phyloP scores from a whole-genome alignment of 192 early-diverging fungal genomes.

The Podila verticillata region DNA sequence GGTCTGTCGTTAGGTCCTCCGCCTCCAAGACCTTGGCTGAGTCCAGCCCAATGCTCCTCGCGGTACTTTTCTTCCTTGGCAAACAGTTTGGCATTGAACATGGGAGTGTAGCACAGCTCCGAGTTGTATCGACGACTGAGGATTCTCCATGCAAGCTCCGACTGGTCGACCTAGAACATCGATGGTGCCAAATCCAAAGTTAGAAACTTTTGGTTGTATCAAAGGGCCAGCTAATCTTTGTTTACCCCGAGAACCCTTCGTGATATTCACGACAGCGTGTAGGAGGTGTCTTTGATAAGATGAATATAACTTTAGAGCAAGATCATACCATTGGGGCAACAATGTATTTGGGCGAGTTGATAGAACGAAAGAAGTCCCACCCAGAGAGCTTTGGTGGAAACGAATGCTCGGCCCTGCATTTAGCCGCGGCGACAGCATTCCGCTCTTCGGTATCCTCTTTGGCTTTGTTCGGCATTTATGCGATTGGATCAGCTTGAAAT shows the following conservation, averaged over 20 bases:
- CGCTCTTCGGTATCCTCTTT: constrained; percentile 34
- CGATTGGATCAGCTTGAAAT: background rate
- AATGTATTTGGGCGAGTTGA: constrained; percentile 80
- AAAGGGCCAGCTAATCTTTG: background rate
- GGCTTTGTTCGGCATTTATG: constrained; percentile 23
- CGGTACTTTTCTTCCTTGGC: constrained; percentile 72
- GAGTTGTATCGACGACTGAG: constrained; percentile 88
- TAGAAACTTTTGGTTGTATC: background rate
- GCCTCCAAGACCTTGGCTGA: constrained; percentile 45
- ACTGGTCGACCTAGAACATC: constrained; percentile 76
- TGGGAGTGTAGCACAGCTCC: constrained; percentile 95
- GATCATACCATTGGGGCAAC: constrained; percentile 89
- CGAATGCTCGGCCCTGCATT: constrained; percentile 24
- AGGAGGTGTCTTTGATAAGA: background rate
- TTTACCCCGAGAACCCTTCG: background rate
- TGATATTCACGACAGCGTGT: background rate
- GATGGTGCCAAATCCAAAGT: background rate
- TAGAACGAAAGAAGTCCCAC: constrained; percentile 81
- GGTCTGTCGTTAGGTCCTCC: constrained; percentile 76
- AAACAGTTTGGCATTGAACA: constrained; percentile 96
- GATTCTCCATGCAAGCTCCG: constrained; percentile 94
- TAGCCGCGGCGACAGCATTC: constrained; percentile 24
- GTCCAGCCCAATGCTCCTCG: constrained; percentile 77
- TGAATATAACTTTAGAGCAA: background rate
- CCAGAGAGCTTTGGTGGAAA: constrained; percentile 69